Evolutionary conservation across 805 yeast species (phyloP).

Genomic region (Metahyphopichia silvanorum): DNA sequence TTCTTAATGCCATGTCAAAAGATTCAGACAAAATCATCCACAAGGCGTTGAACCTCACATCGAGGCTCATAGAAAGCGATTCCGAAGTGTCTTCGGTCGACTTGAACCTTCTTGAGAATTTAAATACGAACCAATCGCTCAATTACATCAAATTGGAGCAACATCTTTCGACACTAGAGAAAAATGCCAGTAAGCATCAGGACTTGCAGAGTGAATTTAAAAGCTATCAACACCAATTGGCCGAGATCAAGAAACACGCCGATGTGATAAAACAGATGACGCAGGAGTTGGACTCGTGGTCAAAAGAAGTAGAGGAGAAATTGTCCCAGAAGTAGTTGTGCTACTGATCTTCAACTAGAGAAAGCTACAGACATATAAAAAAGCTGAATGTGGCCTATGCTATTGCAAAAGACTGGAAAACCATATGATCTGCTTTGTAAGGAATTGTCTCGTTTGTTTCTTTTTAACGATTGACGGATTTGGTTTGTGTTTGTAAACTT

Average conservation of each 20-base stretch:
- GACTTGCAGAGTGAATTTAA: constrained; percentile 23
- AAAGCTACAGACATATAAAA: too few relatives aligned
- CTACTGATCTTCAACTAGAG: too few relatives aligned
- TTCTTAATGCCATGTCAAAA: too few relatives aligned
- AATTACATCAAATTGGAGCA: constrained; percentile 46
- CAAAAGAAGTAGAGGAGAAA: constrained; percentile 52
- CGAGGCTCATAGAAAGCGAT: constrained; percentile 36
- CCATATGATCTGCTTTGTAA: too few relatives aligned
- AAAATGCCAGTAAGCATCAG: constrained; percentile 30
- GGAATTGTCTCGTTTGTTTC: too few relatives aligned
- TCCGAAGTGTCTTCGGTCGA: constrained; percentile 41
- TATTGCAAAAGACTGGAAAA: too few relatives aligned
- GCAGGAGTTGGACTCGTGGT: constrained; percentile 60
- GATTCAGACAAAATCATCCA: constrained; percentile 25
- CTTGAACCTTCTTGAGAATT: constrained; percentile 48
- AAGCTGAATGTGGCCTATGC: too few relatives aligned
- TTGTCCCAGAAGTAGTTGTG: too few relatives aligned
- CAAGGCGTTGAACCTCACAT: constrained; percentile 26
- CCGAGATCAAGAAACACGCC: constrained; percentile 31
- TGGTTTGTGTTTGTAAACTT: too few relatives aligned
- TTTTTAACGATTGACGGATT: too few relatives aligned
- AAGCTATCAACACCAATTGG: constrained; percentile 17
- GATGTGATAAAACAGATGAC: constrained; percentile 44
- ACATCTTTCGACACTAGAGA: constrained; percentile 41
- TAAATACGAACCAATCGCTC: constrained; percentile 57